A percentile compares a stretch with the other conserved stretches of the same genome.
Evolutionary conservation across 805 yeast species (phyloP).

Genomic region (Wickerhamia fluorescens): DNA sequence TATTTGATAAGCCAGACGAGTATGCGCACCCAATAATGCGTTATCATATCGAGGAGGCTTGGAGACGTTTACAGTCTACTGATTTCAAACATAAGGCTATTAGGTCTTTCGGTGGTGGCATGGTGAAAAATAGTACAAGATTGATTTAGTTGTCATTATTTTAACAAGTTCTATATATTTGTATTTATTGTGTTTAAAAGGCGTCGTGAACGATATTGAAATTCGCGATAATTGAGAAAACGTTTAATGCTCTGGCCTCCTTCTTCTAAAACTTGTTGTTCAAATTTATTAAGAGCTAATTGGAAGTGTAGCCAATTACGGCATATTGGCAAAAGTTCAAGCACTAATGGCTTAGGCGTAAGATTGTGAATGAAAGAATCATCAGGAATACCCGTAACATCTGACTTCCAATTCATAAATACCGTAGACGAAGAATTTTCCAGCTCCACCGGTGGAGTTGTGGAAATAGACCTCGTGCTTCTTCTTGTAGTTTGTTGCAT

Average conservation of each 20-base stretch:
- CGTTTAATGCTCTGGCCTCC: conserved; percentile 17
- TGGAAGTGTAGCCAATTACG: conserved; percentile 31
- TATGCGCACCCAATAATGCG: conserved; percentile 71
- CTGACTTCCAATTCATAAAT: conserved; percentile 10
- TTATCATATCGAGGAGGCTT: conserved; percentile 81
- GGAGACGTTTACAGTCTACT: conserved; percentile 65
- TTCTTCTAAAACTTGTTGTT: conserved; percentile 8
- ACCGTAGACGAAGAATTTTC: not conserved
- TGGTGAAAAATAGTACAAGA: conserved; percentile 45
- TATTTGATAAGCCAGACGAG: conserved; percentile 87
- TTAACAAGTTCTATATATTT: not conserved
- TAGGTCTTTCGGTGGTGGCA: conserved; percentile 68
- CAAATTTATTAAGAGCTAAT: conserved; percentile 15
- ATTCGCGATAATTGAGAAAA: conserved; percentile 29
- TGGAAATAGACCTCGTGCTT: conserved; percentile 11
- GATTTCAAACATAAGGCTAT: conserved; percentile 55
- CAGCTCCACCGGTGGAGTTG: conserved; percentile 2
- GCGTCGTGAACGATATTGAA: conserved; percentile 12
- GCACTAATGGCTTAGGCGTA: conserved; percentile 16
- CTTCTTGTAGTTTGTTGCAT: conserved; percentile 12
- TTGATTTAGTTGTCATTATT: conserved; percentile 28
- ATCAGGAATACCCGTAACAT: conserved; percentile 27
- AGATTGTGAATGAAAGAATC: conserved; percentile 22
- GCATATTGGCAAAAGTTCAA: conserved; percentile 27
- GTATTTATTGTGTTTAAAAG: not conserved